Percentiles rank a stretch among this genome's conserved stretches.
These are phyloP conservation scores for Dalbergia oliveri DNA, from an alignment of 306 rosid genomes.

Conservation along the genomic window DNA sequence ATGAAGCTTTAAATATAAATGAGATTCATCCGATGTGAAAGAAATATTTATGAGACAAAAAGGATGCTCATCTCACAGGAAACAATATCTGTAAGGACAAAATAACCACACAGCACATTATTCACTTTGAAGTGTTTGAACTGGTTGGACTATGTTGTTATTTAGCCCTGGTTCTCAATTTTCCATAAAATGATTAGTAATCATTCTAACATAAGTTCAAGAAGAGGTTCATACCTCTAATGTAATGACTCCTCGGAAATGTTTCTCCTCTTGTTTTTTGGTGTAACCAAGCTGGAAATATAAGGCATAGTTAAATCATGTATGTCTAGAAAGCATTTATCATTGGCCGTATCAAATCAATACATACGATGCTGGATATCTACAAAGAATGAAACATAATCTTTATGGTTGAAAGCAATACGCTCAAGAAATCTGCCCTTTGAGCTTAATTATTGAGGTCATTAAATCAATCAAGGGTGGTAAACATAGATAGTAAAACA, in stretches of 20 bases:
- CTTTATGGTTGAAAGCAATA: slow-evolving; percentile 24
- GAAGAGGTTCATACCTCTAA: slow-evolving; percentile 58
- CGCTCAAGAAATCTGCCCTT: slow-evolving; percentile 29
- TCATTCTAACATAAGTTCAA: slow-evolving; percentile 39
- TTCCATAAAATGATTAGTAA: slow-evolving; percentile 7
- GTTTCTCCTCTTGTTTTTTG: slow-evolving; percentile 68
- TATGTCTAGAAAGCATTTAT: slow-evolving; percentile 22
- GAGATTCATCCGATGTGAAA: background rate
- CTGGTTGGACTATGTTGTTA: slow-evolving; percentile 5
- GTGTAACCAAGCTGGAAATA: slow-evolving; percentile 70
- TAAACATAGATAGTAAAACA: slow-evolving; percentile 1
- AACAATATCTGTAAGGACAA: slow-evolving; percentile 34
- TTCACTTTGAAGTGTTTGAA: slow-evolving; percentile 8
- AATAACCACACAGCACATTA: slow-evolving; percentile 10
- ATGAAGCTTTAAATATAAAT: slow-evolving; percentile 21
- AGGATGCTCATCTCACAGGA: slow-evolving; percentile 13
- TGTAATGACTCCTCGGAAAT: slow-evolving; percentile 65
- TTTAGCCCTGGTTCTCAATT: slow-evolving; percentile 28
- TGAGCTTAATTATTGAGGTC: slow-evolving; percentile 26
- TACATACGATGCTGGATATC: slow-evolving; percentile 1
- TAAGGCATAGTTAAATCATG: slow-evolving; percentile 29
- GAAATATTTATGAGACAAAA: background rate
- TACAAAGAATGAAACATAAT: slow-evolving; percentile 34
- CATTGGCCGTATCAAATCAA: slow-evolving; percentile 17
- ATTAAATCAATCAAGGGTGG: slow-evolving; percentile 10